phyloP scores from a whole-genome alignment of 2,329 filamentous ascomycete genomes.

The Diplocarpon rosae region DNA sequence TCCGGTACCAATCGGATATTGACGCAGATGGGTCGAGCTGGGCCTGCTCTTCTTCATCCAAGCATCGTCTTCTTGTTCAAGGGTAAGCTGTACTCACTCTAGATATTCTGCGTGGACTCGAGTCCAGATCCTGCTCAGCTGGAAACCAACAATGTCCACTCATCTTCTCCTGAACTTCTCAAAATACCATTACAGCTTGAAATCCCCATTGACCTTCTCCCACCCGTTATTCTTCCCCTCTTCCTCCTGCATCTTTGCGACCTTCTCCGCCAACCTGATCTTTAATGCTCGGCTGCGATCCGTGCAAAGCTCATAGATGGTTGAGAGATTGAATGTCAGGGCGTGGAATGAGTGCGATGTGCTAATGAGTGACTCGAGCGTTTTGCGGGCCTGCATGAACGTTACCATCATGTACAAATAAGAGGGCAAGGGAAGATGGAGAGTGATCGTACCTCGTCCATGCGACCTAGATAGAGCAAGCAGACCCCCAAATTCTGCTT shows the following conservation, averaged over 20 bases:
- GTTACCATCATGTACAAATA: no score
- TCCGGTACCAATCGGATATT: no score
- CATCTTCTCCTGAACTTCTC: neutral
- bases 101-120: no score
- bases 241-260: constrained; percentile 36
- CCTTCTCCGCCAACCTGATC: constrained; percentile 54
- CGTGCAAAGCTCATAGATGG: constrained; percentile 83
- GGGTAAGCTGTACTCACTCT: no score
- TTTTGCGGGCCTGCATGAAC: constrained; percentile 42
- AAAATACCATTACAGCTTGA: constrained; percentile 19
- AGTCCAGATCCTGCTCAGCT: no score
- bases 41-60: no score
- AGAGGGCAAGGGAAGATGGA: neutral
- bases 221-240: constrained; percentile 11
- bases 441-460: constrained; percentile 49
- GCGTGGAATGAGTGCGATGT: constrained; percentile 60
- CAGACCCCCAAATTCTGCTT: constrained; percentile 77
- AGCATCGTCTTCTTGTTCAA: no score
- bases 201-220: constrained; percentile 28
- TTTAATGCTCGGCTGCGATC: constrained; percentile 65
- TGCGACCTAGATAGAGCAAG: constrained; percentile 67
- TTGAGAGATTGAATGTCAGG: constrained; percentile 79
- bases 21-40: no score
- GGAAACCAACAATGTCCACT: no score
- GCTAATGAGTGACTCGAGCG: constrained; percentile 57